Conservation (phyloP, 805 yeast genomes). For the Tetrapisispora nanseiensis region DNA sequence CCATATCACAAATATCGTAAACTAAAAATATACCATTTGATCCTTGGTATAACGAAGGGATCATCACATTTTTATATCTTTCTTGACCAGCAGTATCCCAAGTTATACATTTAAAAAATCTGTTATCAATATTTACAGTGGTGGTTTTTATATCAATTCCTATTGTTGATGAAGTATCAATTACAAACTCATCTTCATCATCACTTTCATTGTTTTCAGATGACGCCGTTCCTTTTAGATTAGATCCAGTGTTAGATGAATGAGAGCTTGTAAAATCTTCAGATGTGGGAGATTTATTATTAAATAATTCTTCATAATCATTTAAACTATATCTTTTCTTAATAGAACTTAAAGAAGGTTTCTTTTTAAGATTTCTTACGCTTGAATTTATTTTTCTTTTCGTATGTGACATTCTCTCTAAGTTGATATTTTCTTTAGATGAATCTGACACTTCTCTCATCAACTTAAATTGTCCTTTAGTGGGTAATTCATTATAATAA, state of each 20-base stretch:
- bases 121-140: conserved; percentile 35
- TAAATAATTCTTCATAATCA: conserved; percentile 27
- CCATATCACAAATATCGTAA: conserved; percentile 35
- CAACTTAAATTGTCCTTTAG: conserved; percentile 13
- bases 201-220: conserved; percentile 3
- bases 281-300: conserved; percentile 8
- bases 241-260: neutral
- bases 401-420: neutral
- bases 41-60: conserved; percentile 38
- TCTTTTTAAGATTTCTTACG: neutral
- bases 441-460: conserved; percentile 2
- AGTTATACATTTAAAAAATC: conserved; percentile 35
- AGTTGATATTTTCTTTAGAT: conserved; percentile 1
- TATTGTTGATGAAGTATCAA: conserved; percentile 33
- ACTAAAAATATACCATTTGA: conserved; percentile 37
- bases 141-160: conserved; percentile 41
- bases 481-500: conserved; percentile 32
- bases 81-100: conserved; percentile 49
- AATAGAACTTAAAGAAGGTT: conserved; percentile 2
- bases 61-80: conserved; percentile 36
- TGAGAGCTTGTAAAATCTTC: neutral
- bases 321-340: conserved; percentile 26
- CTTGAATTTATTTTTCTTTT: conserved; percentile 3
- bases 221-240: neutral
- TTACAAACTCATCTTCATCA: conserved; percentile 24